Evolutionary conservation across 2,329 filamentous ascomycete species (phyloP).

Genomic region (Talaromyces sp.): DNA sequence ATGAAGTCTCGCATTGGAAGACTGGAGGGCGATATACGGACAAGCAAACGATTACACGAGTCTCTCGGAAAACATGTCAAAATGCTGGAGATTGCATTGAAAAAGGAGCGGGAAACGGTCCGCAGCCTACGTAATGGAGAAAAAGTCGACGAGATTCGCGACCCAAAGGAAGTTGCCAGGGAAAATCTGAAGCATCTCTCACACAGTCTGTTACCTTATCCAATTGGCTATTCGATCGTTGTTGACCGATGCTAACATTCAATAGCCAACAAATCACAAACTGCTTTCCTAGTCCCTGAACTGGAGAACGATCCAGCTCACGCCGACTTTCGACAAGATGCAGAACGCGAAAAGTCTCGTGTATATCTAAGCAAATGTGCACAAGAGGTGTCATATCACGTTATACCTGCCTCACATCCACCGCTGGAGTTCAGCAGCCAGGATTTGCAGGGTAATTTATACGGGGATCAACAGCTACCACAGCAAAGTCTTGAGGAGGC

Average conservation of each 20-base stretch:
- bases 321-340: conserved; percentile 52
- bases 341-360: conserved; percentile 58
- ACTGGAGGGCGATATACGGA: conserved; percentile 81
- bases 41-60: conserved; percentile 82
- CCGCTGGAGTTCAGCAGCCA: conserved; percentile 48
- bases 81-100: conserved; percentile 82
- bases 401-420: conserved; percentile 60
- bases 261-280: conserved; percentile 44
- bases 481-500: conserved; percentile 55
- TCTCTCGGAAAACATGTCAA: conserved; percentile 84
- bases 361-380: conserved; percentile 61
- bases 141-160: conserved; percentile 46
- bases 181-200: conserved; percentile 37
- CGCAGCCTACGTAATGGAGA: conserved; percentile 49
- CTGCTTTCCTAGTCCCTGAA: conserved; percentile 49
- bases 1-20: conserved; percentile 97
- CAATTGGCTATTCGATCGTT: not conserved
- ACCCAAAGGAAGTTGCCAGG: conserved; percentile 43
- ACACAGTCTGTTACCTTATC: conserved; percentile 30
- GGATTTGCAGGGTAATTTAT: conserved; percentile 42
- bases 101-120: conserved; percentile 70
- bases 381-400: conserved; percentile 63
- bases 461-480: conserved; percentile 48
- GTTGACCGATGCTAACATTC: conserved; percentile 9
- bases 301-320: conserved; percentile 35